Conservation (phyloP, 495 filamentous ascomycete genomes). For the Articulospora tetracladia region DNA sequence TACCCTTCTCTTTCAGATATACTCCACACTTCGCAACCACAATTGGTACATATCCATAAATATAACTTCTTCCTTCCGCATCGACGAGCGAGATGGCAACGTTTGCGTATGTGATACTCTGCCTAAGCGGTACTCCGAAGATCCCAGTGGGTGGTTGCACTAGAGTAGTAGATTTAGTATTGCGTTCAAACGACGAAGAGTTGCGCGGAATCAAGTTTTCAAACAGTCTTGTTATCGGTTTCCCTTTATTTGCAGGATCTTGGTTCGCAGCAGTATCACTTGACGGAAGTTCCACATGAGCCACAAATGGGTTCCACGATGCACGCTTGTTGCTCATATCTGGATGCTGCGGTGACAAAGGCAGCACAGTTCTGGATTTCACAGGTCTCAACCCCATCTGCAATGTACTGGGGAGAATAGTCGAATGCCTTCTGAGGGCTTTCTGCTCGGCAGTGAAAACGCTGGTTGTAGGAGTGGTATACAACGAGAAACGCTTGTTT, state of each 20-base stretch:
- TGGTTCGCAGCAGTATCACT: neutral
- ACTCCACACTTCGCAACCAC: constrained; percentile 99
- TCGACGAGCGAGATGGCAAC: constrained; percentile 96
- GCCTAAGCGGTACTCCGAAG: constrained; percentile 90
- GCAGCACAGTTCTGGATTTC: neutral
- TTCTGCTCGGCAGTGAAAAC: neutral
- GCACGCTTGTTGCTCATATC: neutral
- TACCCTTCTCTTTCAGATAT: constrained; percentile 97
- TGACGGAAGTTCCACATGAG: neutral
- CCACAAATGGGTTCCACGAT: neutral
- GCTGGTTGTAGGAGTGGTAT: neutral
- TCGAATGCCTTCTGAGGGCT: neutral
- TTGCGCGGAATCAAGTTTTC: neutral
- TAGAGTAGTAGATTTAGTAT: neutral
- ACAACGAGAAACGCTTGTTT: neutral
- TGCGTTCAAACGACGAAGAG: neutral
- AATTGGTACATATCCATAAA: constrained; percentile 98
- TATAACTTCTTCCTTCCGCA: constrained; percentile 86
- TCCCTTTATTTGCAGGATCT: neutral
- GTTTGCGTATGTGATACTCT: constrained; percentile 97
- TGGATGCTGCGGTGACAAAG: neutral
- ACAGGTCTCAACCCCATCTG: neutral
- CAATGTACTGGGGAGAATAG: neutral
- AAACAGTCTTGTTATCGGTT: neutral
- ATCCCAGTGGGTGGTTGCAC: constrained; percentile 42